Evolutionary conservation across 2,329 filamentous ascomycete species (phyloP).

Genomic region (Raffaelea deltoideospora): DNA sequence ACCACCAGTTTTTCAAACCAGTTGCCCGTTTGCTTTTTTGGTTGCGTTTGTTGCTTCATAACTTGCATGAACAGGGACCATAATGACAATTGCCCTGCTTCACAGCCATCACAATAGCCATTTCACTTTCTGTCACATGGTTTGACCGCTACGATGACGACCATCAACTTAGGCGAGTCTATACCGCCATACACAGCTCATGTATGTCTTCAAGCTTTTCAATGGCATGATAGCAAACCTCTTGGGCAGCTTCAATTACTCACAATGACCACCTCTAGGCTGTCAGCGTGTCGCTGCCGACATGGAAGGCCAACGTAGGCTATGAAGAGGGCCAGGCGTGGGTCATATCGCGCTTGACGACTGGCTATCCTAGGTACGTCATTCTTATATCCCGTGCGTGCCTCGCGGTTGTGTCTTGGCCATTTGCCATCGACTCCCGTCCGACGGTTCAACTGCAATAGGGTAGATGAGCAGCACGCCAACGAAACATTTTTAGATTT

Average conservation of each 20-base stretch:
- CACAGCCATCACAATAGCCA: too few species aligned
- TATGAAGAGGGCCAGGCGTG: slow-evolving; percentile 88
- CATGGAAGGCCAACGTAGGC: slow-evolving; percentile 78
- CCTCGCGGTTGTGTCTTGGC: too few species aligned
- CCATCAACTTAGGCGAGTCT: slow-evolving; percentile 44
- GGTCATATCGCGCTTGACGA: slow-evolving; percentile 74
- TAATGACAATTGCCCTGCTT: background rate
- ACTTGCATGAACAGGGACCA: background rate
- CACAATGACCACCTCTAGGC: slow-evolving; percentile 38
- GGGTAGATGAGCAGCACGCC: too few species aligned
- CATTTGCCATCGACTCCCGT: background rate
- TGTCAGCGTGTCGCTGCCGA: slow-evolving; percentile 88
- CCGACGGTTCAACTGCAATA: too few species aligned
- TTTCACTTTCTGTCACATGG: background rate
- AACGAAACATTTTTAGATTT: too few species aligned
- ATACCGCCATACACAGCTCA: slow-evolving; percentile 68
- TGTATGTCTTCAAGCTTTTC: slow-evolving; percentile 32
- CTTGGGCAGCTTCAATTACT: too few species aligned
- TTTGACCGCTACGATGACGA: slow-evolving; percentile 1
- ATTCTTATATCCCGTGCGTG: background rate
- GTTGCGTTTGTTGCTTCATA: too few species aligned
- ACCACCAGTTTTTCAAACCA: too few species aligned
- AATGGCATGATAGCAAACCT: too few species aligned
- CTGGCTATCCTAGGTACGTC: slow-evolving; percentile 69
- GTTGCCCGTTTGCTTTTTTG: too few species aligned